phyloP scores from a whole-genome alignment of 441 rosid genomes.

The Erodium trifolium region DNA sequence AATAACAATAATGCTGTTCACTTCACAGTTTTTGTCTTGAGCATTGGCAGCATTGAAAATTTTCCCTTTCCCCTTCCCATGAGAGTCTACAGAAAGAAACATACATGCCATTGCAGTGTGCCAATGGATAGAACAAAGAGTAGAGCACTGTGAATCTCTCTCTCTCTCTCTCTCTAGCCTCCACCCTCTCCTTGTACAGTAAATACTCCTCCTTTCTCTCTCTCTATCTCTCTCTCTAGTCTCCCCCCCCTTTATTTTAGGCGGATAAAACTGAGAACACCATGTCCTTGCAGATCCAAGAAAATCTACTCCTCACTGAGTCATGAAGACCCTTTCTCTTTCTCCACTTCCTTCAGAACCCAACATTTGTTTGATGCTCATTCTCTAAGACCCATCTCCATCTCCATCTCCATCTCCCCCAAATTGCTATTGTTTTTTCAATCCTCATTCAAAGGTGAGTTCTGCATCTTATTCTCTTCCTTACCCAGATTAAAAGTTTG shows the following conservation, averaged over 20 bases:
- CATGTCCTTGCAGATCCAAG: slow-evolving; percentile 5
- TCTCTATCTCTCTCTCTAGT: background rate
- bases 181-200: too few relatives aligned
- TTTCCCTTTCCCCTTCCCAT: background rate
- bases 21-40: background rate
- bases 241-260: background rate
- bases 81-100: background rate
- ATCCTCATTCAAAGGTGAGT: background rate
- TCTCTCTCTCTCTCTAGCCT: background rate
- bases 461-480: background rate
- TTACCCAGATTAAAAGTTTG: background rate
- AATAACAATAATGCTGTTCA: background rate
- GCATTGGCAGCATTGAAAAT: background rate
- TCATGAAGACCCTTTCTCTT: background rate
- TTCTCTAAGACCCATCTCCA: background rate
- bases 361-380: slow-evolving; percentile 6
- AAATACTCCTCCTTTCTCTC: too few relatives aligned
- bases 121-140: background rate
- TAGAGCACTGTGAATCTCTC: background rate
- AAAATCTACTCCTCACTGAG: background rate
- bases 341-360: background rate
- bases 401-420: background rate
- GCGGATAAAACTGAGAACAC: background rate
- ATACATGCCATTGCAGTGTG: background rate
- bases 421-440: background rate